A percentile compares a stretch with the other conserved stretches of the same genome.
Evolutionary conservation across 1,284 basidiomycete species (phyloP).

Genomic region (Ceratobasidium papillatum): DNA sequence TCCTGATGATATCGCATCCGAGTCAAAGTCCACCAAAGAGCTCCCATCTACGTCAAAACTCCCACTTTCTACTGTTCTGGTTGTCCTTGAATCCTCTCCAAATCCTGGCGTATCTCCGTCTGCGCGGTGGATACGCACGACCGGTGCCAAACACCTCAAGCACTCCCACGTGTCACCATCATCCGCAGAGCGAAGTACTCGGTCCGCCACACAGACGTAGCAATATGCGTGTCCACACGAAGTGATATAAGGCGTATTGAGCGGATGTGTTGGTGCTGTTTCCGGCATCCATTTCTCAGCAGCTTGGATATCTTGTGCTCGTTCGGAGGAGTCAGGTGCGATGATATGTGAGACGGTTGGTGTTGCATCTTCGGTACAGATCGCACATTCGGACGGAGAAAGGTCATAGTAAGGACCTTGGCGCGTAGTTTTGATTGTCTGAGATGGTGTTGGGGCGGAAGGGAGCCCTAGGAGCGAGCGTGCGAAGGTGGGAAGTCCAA

Average conservation of each 20-base stretch:
- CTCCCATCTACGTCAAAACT: slow-evolving; percentile 39
- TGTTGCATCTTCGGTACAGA: slow-evolving; percentile 77
- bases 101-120: slow-evolving; percentile 44
- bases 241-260: slow-evolving; percentile 75
- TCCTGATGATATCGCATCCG: slow-evolving; percentile 29
- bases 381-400: slow-evolving; percentile 75
- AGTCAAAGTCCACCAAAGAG: slow-evolving; percentile 39
- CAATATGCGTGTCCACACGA: slow-evolving; percentile 86
- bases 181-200: slow-evolving; percentile 75
- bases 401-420: slow-evolving; percentile 69
- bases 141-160: slow-evolving; percentile 72
- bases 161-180: slow-evolving; percentile 77
- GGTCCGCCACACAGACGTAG: slow-evolving; percentile 86
- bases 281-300: slow-evolving; percentile 34
- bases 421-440: slow-evolving; percentile 23
- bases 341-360: slow-evolving; percentile 61
- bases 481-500: slow-evolving; percentile 7
- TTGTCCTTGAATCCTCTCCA: slow-evolving; percentile 26
- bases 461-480: slow-evolving; percentile 12
- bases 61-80: slow-evolving; percentile 10
- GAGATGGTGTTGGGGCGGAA: slow-evolving; percentile 48
- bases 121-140: slow-evolving; percentile 64
- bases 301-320: slow-evolving; percentile 2
- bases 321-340: slow-evolving; percentile 52
- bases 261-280: slow-evolving; percentile 63